phyloP scores from a whole-genome alignment of 306 rosid genomes.

The Senna tora region DNA sequence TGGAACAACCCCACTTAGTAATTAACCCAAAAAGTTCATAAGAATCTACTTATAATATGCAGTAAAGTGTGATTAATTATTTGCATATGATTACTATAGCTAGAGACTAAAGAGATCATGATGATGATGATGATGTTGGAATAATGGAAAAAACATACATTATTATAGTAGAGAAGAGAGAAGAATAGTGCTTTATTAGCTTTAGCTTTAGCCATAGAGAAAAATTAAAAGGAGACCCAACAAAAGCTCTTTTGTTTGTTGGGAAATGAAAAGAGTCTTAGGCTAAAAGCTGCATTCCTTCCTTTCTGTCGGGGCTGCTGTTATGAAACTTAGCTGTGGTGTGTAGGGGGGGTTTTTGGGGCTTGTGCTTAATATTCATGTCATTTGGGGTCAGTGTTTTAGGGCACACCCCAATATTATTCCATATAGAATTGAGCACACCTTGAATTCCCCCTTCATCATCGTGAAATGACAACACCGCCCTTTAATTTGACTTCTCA shows the following conservation, averaged over 20 bases:
- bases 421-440: slow-evolving; percentile 50
- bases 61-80: too few species aligned
- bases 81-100: slow-evolving; percentile 46
- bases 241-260: slow-evolving; percentile 73
- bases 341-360: slow-evolving; percentile 59
- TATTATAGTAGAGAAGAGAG: neutral
- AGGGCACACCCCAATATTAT: slow-evolving; percentile 12
- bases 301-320: slow-evolving; percentile 94
- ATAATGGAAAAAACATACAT: too few species aligned
- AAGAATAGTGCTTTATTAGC: slow-evolving; percentile 31
- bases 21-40: slow-evolving; percentile 37
- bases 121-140: slow-evolving; percentile 20
- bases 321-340: slow-evolving; percentile 61
- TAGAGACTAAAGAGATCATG: slow-evolving; percentile 9
- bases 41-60: slow-evolving; percentile 40
- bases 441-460: neutral
- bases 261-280: slow-evolving; percentile 79
- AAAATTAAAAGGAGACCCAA: slow-evolving; percentile 49
- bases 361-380: slow-evolving; percentile 70
- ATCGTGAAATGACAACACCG: slow-evolving; percentile 51
- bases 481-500: slow-evolving; percentile 45
- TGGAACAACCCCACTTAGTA: slow-evolving; percentile 1
- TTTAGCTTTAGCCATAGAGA: slow-evolving; percentile 29
- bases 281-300: slow-evolving; percentile 81
- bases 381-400: slow-evolving; percentile 38